Evolutionary conservation across 2,329 filamentous ascomycete species (phyloP).

Genomic region (Daldinia sp.): DNA sequence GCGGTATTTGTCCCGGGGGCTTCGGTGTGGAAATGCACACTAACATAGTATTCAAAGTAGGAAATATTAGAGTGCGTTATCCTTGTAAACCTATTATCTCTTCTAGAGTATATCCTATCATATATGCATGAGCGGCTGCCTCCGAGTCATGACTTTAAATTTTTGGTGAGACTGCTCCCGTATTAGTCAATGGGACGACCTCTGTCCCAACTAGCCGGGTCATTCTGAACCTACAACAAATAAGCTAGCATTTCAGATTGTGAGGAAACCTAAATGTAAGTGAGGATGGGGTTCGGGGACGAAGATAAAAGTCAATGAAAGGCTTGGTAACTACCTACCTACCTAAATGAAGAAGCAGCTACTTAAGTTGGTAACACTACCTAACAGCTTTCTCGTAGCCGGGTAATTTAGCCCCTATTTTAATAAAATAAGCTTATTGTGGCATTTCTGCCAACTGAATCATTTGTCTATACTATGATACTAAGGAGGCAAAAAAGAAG

Average conservation of each 20-base stretch:
- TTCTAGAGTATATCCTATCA: slow-evolving; percentile 13
- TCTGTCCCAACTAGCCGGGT: slow-evolving; percentile 11
- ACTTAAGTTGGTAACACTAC: neutral
- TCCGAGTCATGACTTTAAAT: slow-evolving; percentile 30
- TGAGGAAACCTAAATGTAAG: neutral
- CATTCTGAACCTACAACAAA: neutral
- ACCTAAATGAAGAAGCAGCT: no score
- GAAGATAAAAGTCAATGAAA: neutral
- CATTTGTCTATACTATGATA: neutral
- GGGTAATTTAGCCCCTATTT: neutral
- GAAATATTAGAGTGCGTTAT: slow-evolving; percentile 4
- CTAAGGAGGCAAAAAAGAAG: neutral
- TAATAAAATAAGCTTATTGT: neutral
- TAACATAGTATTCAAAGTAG: slow-evolving; percentile 25
- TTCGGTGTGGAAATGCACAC: slow-evolving; percentile 19
- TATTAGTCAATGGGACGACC: slow-evolving; percentile 8
- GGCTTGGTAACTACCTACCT: no score
- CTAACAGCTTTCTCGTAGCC: neutral
- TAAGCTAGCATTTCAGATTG: neutral
- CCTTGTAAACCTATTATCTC: slow-evolving; percentile 23
- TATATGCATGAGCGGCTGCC: neutral
- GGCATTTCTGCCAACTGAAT: slow-evolving; percentile 1
- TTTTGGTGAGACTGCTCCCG: slow-evolving; percentile 10
- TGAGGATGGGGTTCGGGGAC: slow-evolving; percentile 2
- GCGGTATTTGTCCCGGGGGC: neutral